Evolutionary conservation across 2,329 filamentous ascomycete species (phyloP), one percentile per base, ranked within the genome.

Genomic region (Colletotrichum chlorophyti): DNA sequence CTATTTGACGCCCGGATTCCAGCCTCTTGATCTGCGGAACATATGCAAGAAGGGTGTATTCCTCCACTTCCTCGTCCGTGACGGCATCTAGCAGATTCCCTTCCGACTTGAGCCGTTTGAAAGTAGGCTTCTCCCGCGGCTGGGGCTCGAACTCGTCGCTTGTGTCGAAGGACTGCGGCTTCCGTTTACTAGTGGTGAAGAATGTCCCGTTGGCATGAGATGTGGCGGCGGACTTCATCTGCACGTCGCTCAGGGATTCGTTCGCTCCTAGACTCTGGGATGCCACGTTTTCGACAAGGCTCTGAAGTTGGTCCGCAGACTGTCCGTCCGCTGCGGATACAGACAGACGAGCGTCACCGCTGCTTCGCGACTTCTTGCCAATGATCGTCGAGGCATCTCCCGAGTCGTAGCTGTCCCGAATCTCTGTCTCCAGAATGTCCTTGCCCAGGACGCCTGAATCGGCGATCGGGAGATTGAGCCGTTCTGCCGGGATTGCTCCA

Each of bases 61-160:
- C 81, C 27, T 75, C 73, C 8, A 77, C 62, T 2, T 74, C 66
- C 11, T 73, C 68, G 17, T 74, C 68, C 6, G 70, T 62, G 12
- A 73, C 50, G 4, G 68, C 62, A 15, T 76, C 74, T 15, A 77
- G n/a, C n/a, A n/a, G 67, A 35, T 76, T 73, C 3, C 69, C 71
- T 47, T 81, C 78, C 1, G 84, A 85, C 61, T 82, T 83, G 14
- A 85, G 72, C 63, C 83, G 74, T 67, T 87, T 87, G 68, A 85
- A 79, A 0, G 74, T 77, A 4, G 82, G 81, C 60, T 82, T 81
- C 31, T 51, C 51, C 6, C 53, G 46, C 26, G 60, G 58, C 1
- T 63, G 54, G 6, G 59, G 47, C 6, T 82, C 80, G 45, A 75
- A 78, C 59, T 85, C 83, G 47, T 83, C 83, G 63, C 81, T 83